Base-by-base conservation (phyloP, 768 basidiomycete species). In the Tulasnella sp. region DNA sequence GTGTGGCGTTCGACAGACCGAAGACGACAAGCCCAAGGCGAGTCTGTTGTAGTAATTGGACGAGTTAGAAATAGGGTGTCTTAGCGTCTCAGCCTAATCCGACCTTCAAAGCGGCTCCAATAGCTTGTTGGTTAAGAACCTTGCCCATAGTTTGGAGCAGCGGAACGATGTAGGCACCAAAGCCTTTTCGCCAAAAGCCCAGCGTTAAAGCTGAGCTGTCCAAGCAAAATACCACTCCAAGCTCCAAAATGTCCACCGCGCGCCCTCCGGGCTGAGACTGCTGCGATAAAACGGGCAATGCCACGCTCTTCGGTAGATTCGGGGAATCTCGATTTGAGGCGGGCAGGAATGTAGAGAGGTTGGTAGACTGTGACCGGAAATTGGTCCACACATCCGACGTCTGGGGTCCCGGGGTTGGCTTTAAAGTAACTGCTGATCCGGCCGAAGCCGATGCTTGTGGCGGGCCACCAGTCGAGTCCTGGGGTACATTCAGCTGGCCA, bases 21-120 rank as follows among this genome's bases (percentile, higher is more conserved):
- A 74, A 79, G 22, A 79, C 78, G 42, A 79, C 64, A n/a, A 37
- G 28, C n/a, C 78, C 78, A 7, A 79, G 8, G 12, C 78, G 78
- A 37, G 72, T n/a, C 78, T 79, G 37, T 41, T 46, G 3, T 46
- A 20, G 46, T 46, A 14, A 46, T 46, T 7, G 12, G 18, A 7
- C 4, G 54, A n/a, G 54, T 54, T n/a, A 54, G 54, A 54, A 54
- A 54, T 8, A 9, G n/a, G 24, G 24, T n/a, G n/a, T 2, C 24
- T 54, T 1, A 9, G 24, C 1, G 54, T n/a, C 24, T 22, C 6
- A 7, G 9, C 24, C 54, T n/a, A 4, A 24, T 54, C 54, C 0
- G 54, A 54, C 54, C 54, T 54, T 54, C 24, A 54, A n/a, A 24
- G 8, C 9, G 54, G 24, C 54, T 24, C 54, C 54, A n/a, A 24